These are phyloP conservation scores for Talaromyces sp. DNA, from an alignment of 2,329 filamentous ascomycete genomes.

Conservation along the genomic window DNA sequence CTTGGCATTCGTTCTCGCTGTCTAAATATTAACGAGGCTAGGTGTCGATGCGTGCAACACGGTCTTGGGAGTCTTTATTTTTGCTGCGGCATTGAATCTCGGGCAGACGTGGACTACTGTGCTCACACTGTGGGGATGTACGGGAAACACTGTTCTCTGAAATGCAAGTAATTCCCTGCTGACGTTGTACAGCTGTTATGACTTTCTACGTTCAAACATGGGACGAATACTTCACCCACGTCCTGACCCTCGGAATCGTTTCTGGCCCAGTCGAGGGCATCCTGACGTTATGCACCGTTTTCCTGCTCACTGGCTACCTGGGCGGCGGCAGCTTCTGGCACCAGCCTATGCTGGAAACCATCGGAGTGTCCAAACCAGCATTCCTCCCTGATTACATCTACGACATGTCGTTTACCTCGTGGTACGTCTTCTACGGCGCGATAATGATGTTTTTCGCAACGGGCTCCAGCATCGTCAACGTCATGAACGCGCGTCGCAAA, in stretches of 20 bases:
- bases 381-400: conserved; percentile 68
- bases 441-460: conserved; percentile 82
- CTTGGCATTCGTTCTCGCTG: not conserved
- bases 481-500: conserved; percentile 71
- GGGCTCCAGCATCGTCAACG: conserved; percentile 65
- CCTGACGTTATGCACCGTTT: conserved; percentile 74
- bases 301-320: conserved; percentile 73
- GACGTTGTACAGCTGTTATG: conserved; percentile 55
- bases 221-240: conserved; percentile 99
- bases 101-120: conserved; percentile 90
- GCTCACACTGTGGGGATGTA: conserved; percentile 74
- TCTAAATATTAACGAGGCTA: conserved; percentile 18
- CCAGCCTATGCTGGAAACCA: conserved; percentile 65
- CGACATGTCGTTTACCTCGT: conserved; percentile 79
- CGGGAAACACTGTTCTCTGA: conserved; percentile 21
- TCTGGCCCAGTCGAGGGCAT: conserved; percentile 96
- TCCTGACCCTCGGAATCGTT: conserved; percentile 82
- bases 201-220: conserved; percentile 99
- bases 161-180: not conserved
- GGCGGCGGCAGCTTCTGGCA: conserved; percentile 94
- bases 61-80: conserved; percentile 84
- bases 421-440: conserved; percentile 83
- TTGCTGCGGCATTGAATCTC: conserved; percentile 86
- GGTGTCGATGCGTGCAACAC: conserved; percentile 93
- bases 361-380: conserved; percentile 60